Evolutionary conservation across 108 stramenopile genomes (phyloP).

Genomic region (Cyclotella atomus): DNA sequence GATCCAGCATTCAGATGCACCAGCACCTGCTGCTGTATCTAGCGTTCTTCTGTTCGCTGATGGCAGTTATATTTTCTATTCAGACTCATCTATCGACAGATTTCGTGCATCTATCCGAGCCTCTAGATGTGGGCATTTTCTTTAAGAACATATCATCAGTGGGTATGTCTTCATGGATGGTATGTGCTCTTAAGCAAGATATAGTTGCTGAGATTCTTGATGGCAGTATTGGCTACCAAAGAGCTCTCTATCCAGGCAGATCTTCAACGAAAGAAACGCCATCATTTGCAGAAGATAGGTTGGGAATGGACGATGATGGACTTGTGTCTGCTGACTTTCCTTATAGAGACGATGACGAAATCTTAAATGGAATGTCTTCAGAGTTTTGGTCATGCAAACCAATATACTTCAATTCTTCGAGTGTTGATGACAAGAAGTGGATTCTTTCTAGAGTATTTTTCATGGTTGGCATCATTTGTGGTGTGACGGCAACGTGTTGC

Average conservation of each 20-base stretch:
- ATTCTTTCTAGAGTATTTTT: slow-evolving; percentile 25
- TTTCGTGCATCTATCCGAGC: slow-evolving; percentile 26
- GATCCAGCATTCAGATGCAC: neutral
- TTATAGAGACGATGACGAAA: slow-evolving; percentile 35
- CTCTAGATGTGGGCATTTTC: slow-evolving; percentile 20
- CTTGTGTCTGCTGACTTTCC: slow-evolving; percentile 32
- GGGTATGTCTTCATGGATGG: slow-evolving; percentile 31
- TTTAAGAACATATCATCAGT: slow-evolving; percentile 28
- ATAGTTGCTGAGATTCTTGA: slow-evolving; percentile 18
- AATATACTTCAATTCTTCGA: slow-evolving; percentile 12
- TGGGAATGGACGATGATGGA: slow-evolving; percentile 23
- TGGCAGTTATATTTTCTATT: slow-evolving; percentile 34
- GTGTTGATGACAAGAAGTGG: slow-evolving; percentile 26
- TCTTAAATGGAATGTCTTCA: slow-evolving; percentile 1
- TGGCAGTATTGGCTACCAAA: neutral
- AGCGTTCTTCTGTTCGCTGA: slow-evolving; percentile 32
- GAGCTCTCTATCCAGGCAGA: neutral
- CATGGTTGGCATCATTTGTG: slow-evolving; percentile 21
- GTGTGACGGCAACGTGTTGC: slow-evolving; percentile 11
- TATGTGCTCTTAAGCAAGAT: slow-evolving; percentile 29
- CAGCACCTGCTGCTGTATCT: slow-evolving; percentile 23
- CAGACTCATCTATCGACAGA: slow-evolving; percentile 22
- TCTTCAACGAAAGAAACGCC: neutral
- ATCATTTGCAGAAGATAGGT: slow-evolving; percentile 10
- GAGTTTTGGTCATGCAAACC: slow-evolving; percentile 31